Evolutionary conservation across 768 basidiomycete species (phyloP).

Genomic region (Rhizopogon roseolus): DNA sequence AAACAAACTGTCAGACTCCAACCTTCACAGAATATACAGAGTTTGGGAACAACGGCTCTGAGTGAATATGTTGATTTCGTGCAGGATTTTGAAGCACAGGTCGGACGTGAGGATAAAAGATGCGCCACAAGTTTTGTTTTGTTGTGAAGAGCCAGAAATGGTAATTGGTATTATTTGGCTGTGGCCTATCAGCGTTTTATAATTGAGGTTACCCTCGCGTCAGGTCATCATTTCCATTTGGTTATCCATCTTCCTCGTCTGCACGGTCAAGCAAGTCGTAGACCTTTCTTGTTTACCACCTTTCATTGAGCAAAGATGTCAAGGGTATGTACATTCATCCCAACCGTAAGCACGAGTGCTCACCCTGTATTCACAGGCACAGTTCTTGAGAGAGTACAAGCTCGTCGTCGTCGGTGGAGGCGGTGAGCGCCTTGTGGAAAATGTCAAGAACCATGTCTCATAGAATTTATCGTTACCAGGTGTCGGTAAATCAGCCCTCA

Average conservation of each 20-base stretch:
- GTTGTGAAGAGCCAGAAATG: too few relatives aligned
- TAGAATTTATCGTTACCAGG: slow-evolving; percentile 15
- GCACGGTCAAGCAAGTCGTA: neutral
- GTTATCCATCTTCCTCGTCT: neutral
- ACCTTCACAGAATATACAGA: too few relatives aligned
- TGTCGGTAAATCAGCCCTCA: slow-evolving; percentile 83
- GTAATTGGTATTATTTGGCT: too few relatives aligned
- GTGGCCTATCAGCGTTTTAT: slow-evolving; percentile 11
- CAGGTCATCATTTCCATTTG: neutral
- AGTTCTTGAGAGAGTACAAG: slow-evolving; percentile 95
- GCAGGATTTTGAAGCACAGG: too few relatives aligned
- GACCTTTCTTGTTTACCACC: neutral
- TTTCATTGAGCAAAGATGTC: slow-evolving; percentile 19
- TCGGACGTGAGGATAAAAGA: too few relatives aligned
- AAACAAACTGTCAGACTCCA: too few relatives aligned
- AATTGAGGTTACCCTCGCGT: slow-evolving; percentile 1
- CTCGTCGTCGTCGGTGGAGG: slow-evolving; percentile 98
- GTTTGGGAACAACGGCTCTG: too few relatives aligned
- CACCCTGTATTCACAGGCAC: slow-evolving; percentile 44
- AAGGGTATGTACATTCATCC: slow-evolving; percentile 16
- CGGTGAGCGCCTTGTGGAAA: slow-evolving; percentile 48
- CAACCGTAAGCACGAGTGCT: neutral
- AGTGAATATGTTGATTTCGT: too few relatives aligned
- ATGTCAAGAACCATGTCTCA: neutral
- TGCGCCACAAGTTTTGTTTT: too few relatives aligned